phyloP scores from a whole-genome alignment of 164 flowering plant genomes.

The Amborella trichopoda region DNA sequence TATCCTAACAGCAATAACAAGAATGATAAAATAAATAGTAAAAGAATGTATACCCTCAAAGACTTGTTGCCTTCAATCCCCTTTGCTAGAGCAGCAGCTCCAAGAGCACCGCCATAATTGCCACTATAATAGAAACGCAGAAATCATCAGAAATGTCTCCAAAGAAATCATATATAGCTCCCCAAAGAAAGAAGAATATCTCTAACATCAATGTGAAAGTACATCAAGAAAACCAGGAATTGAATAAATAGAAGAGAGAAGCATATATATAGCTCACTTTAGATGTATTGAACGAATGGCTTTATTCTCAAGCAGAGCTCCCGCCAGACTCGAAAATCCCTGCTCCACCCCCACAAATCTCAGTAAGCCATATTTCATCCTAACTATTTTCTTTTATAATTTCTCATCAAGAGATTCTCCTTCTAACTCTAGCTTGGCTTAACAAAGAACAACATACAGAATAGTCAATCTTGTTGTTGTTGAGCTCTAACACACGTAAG shows the following conservation, averaged over 20 bases:
- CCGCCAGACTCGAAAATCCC: constrained; percentile 94
- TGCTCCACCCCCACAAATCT: no score
- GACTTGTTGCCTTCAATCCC: constrained; percentile 88
- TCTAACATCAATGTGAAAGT: no score
- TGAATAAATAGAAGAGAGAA: not conserved
- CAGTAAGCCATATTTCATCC: no score
- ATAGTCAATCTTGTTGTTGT: constrained; percentile 87
- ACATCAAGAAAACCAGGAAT: not conserved
- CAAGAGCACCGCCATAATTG: constrained; percentile 94
- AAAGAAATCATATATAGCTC: no score
- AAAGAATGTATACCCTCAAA: constrained; percentile 45
- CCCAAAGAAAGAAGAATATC: no score
- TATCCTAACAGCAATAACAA: not conserved
- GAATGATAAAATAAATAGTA: not conserved
- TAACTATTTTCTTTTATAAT: no score
- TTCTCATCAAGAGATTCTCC: no score
- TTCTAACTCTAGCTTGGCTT: no score
- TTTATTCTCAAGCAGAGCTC: constrained; percentile 74
- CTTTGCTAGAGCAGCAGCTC: constrained; percentile 86
- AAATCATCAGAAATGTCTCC: no score
- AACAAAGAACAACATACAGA: constrained; percentile 47
- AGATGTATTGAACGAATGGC: constrained; percentile 52
- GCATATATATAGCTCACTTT: constrained; percentile 40
- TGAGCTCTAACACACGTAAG: constrained; percentile 68
- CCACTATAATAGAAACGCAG: constrained; percentile 39